Base-by-base conservation (phyloP, 2,329 filamentous ascomycete species). In the Purpureocillium lavendulum region DNA sequence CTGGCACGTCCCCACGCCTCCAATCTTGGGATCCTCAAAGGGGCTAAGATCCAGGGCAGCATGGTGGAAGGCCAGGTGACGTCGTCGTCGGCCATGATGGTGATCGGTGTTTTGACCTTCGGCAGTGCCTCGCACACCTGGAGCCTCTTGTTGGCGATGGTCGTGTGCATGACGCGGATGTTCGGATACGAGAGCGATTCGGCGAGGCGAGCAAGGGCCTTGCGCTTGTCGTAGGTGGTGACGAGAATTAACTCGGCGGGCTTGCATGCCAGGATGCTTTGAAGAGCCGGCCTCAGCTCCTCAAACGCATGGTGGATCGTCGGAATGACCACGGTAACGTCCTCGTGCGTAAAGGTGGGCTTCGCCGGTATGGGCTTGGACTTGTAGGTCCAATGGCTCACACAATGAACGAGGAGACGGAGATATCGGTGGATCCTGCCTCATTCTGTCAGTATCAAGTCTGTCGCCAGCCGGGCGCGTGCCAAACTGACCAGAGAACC, bases 291-390 rank as follows among this genome's bases (percentile, higher is more conserved):
- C 39, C 82, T 80, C 45, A 97, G 71, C 56, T 94, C 87, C 52
- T 88, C 81, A 44, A 90, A 87, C 45, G 80, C 81, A 44, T 88
- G 87, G 56, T 94, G 87, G 48, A 97, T 88, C 10, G 89, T 94
- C 7, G 90, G 90, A 45, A 96, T 85, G 52, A 97, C 86, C 47
- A 96, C 87, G 6, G 90, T 95, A 53, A 95, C 88, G 75, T 97
- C 87, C 50, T 85, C 67, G 28, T 80, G 75, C 21, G 80, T 87
- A 58, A 88, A 82, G 33, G 72, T 80, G n/a, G 90, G 87, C 46
- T 87, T 84, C 42, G 79, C 77, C 31, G 87, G 84, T 40, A 90
- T 83, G 32, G 84, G 84, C 45, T 88, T 85, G 18, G 89, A 88
- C 61, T 80, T 84, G 67, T 94, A 95, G 10, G 71, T 71, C 84